Base-by-base conservation (phyloP, 352 stramenopile genomes). In the Nothophytophthora sp. region DNA sequence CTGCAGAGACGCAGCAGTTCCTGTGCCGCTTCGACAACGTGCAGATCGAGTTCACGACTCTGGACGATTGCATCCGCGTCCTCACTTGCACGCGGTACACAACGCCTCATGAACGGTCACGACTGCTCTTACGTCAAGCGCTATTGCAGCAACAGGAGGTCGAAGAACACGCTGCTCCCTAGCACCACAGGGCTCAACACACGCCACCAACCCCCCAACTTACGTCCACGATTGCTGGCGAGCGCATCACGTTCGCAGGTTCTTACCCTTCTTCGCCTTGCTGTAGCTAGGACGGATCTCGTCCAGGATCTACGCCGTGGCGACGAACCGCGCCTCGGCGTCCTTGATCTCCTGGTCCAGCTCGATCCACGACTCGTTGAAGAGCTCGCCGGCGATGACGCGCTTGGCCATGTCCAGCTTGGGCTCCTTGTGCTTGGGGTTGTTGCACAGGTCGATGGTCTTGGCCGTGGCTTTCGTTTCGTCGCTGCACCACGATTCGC, bases 401-500 rank as follows among this genome's bases (percentile, higher is more conserved):
- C 98, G 86, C 76, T 99, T 99, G 19, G 98, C 98, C 97, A 99
- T 99, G 36, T 98, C 96, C 22, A 99, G 81, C 70, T 99, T 99
- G 11, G 97, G 95, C 64, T 99, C 98, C 80, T 99, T 99, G 78
- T 99, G 96, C 63, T 98, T 87, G 4, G 98, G 98, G 68, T 99
- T 99, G 78, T 99, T 99, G 78, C 98, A 99, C 45, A 99, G 72
- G 70, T 99, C 98, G 63, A 99, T 99, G 4, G 98, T 99, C 81
- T 99, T 99, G 19, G 97, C 96, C 9, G 80, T 51, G 11, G 67
- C 81, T 70, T 99, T 99, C 13, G 92, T 98, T 50, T 98, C 95
- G 44, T 99, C 96, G 48, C 88, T 98, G 79, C 98, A 99, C 98
- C 98, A 99, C 19, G 88, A 97, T 63, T 99, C 98, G 65, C 98